phyloP scores from a whole-genome alignment of 179 eudicot genomes.

The Kewa caespitosa region DNA sequence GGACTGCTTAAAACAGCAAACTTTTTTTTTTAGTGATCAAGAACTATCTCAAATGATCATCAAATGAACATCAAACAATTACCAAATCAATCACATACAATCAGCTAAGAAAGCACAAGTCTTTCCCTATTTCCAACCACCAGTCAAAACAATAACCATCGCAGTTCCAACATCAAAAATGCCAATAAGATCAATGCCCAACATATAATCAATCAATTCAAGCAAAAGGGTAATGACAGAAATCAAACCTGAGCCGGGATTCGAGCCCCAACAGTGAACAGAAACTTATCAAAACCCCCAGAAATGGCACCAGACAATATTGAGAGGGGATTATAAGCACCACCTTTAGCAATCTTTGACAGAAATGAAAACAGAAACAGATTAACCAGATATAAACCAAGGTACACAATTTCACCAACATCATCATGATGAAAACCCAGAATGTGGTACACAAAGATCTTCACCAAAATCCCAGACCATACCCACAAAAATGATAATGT shows the following conservation, averaged over 20 bases:
- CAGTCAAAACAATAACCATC: conserved; percentile 1
- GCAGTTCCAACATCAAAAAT: not conserved
- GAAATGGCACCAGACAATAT: conserved; percentile 56
- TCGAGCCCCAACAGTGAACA: conserved; percentile 67
- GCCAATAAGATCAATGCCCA: not conserved
- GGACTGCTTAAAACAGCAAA: no score
- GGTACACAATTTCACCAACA: conserved; percentile 44
- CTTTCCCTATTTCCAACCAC: not conserved
- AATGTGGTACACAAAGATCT: conserved; percentile 40
- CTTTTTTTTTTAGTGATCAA: not conserved
- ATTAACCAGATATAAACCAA: conserved; percentile 41
- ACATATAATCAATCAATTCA: not conserved
- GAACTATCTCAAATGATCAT: conserved; percentile 1
- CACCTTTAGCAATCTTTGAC: conserved; percentile 55
- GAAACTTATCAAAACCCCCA: conserved; percentile 52
- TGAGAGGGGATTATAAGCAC: conserved; percentile 68
- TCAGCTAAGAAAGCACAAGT: not conserved
- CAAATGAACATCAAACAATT: conserved; percentile 1
- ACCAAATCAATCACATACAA: not conserved
- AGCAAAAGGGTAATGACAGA: not conserved
- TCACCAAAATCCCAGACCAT: conserved; percentile 62
- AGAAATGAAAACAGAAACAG: conserved; percentile 65
- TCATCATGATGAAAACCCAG: conserved; percentile 49
- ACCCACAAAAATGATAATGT: conserved; percentile 72
- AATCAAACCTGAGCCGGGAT: conserved; percentile 80